These are phyloP conservation scores for Dictyostelium intermedium DNA, from an alignment of 78 protist genomes.

Conservation along the genomic window DNA sequence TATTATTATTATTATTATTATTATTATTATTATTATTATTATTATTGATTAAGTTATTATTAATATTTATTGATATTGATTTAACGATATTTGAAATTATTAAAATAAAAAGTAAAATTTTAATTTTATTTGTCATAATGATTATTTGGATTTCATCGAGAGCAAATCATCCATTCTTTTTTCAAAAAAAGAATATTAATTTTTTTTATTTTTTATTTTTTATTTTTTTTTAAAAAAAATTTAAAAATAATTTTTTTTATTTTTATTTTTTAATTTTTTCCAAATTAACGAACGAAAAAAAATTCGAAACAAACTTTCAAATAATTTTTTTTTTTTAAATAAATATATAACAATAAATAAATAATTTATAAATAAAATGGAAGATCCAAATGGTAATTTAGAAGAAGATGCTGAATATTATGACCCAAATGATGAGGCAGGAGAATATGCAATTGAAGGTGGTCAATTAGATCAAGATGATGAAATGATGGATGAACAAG, in stretches of 20 bases:
- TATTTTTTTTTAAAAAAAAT: too few relatives aligned
- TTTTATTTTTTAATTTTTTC: neutral
- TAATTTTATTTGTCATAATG: neutral
- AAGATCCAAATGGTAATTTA: neutral
- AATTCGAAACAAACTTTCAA: neutral
- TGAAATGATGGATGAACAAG: conserved; percentile 16
- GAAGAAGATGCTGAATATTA: neutral
- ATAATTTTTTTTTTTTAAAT: neutral
- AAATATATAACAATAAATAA: neutral
- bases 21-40: neutral
- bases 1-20: neutral
- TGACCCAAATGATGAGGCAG: conserved; percentile 11
- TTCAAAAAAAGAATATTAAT: neutral
- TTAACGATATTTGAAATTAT: neutral
- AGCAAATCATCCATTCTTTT: neutral
- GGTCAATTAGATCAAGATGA: conserved; percentile 25
- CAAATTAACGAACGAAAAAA: neutral
- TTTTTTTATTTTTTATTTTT: neutral
- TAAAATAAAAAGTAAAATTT: neutral
- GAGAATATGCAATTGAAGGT: conserved; percentile 3
- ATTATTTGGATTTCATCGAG: neutral
- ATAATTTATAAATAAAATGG: neutral
- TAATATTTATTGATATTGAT: neutral
- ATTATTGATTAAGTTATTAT: neutral
- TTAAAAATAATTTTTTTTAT: neutral